These are phyloP conservation scores for Volvox reticuliferus DNA, from an alignment of 139 green algal genomes.

Conservation along the genomic window DNA sequence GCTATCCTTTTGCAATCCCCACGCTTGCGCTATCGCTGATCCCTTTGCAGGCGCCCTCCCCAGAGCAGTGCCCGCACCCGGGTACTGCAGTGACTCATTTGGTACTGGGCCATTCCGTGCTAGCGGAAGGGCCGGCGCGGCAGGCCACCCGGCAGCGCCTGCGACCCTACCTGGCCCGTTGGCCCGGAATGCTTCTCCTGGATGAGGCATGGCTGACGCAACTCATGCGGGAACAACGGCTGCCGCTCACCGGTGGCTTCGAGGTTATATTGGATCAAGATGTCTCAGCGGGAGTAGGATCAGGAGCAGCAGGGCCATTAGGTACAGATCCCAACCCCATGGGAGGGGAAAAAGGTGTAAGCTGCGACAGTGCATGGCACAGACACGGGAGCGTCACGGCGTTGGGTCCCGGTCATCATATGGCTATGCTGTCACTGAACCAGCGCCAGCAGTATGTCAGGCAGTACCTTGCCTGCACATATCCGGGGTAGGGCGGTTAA, in stretches of 20 bases:
- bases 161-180: neutral
- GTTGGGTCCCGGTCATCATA: too few species aligned
- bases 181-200: neutral
- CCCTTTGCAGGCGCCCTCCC: neutral
- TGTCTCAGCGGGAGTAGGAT: too few species aligned
- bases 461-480: too few species aligned
- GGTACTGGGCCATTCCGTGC: slow-evolving; percentile 1
- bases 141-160: neutral
- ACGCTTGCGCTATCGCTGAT: neutral
- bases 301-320: too few species aligned
- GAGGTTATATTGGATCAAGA: neutral
- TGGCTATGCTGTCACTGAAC: too few species aligned
- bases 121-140: neutral
- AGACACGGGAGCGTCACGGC: too few species aligned
- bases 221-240: neutral
- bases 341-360: too few species aligned
- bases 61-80: neutral
- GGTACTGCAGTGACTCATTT: slow-evolving; percentile 5
- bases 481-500: too few species aligned
- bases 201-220: slow-evolving; percentile 17
- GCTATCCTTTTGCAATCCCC: neutral
- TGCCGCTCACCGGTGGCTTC: neutral
- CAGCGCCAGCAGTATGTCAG: too few species aligned
- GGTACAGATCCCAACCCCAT: too few species aligned
- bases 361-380: too few species aligned